Evolutionary conservation across 345 rosid species (phyloP), one percentile per base, ranked within the genome.

Genomic region (Kandelia obovata): DNA sequence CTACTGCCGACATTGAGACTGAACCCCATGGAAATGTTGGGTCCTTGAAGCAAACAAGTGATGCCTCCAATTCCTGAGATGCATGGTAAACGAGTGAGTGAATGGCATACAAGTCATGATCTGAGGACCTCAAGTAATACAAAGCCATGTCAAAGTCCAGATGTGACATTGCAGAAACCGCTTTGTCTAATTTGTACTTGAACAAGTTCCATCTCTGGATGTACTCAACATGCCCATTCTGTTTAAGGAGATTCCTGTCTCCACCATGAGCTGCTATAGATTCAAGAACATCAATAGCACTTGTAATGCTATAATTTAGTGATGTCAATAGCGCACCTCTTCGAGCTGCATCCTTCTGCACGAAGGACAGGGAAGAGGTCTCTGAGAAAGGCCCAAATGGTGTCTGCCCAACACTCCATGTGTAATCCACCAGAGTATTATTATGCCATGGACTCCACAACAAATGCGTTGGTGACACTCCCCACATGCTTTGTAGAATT

Each of bases 361-460:
- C 94, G 53, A 95, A 95, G 1, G 98, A 88, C 58, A 95, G 77
- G 16, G 99, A 81, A 0, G 86, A 82, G 56, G 75, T 70, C 81
- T 92, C 92, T 1, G 98, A 96, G 79, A 96, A 95, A 5, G 99
- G 99, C 47, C 99, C 99, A 53, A 95, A 95, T 17, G 99, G 99
- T 27, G 99, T 95, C 70, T 95, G 92, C 60, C 99, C 99, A 6
- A 95, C 81, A 67, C 98, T 92, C 99, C 99, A 95, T 2, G 99
- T 88, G 78, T 95, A 95, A 78, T 95, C 99, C 55, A 95, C 91
- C 72, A 88, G 62, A 37, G 97, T 95, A 37, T 77, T 71, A 75
- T 95, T 92, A 73, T 89, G 98, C 32, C 83, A 80, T 3, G 97
- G 81, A 65, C 98, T 95, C 99, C 99, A 95, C 5, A 72, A 76